Evolutionary conservation across 2,329 filamentous ascomycete species (phyloP).

Genomic region (Talaromyces sp.): DNA sequence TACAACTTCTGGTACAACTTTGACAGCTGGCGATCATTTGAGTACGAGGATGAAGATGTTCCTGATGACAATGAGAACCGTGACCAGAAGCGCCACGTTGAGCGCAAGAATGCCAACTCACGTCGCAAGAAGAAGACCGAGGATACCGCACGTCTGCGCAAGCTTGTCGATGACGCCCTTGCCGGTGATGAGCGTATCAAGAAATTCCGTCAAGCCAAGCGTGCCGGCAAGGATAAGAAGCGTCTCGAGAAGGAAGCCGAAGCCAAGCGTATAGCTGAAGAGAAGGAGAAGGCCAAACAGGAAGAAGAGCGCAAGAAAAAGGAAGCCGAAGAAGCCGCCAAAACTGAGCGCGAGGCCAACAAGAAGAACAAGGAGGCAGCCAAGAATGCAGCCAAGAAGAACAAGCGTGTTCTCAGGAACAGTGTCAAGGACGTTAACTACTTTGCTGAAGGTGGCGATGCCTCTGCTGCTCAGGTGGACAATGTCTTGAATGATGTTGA

Average conservation of each 20-base stretch:
- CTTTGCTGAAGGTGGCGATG: conserved; percentile 67
- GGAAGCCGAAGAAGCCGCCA: conserved; percentile 81
- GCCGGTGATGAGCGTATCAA: conserved; percentile 92
- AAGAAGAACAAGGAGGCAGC: conserved; percentile 99
- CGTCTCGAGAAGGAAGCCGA: conserved; percentile 83
- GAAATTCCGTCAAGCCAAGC: conserved; percentile 88
- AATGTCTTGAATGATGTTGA: conserved; percentile 80
- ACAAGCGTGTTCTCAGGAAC: conserved; percentile 92
- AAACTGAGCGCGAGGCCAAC: conserved; percentile 70
- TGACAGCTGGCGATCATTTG: conserved; percentile 94
- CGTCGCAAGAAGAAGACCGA: conserved; percentile 99
- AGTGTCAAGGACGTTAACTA: conserved; percentile 98
- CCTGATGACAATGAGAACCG: conserved; percentile 98
- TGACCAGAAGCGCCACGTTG: conserved; percentile 96
- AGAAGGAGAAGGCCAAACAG: conserved; percentile 75
- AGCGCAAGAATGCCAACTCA: conserved; percentile 96
- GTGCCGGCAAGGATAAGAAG: conserved; percentile 95
- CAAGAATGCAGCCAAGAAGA: conserved; percentile 99
- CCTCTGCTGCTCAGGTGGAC: conserved; percentile 73
- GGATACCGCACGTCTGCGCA: conserved; percentile 84
- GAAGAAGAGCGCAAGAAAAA: conserved; percentile 74
- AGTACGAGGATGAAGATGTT: conserved; percentile 98
- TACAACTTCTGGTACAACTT: conserved; percentile 99
- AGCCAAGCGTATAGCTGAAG: conserved; percentile 79
- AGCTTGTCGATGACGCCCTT: conserved; percentile 81